Conservation (phyloP, 305 asterid genomes). For the Rubia tinctorum region DNA sequence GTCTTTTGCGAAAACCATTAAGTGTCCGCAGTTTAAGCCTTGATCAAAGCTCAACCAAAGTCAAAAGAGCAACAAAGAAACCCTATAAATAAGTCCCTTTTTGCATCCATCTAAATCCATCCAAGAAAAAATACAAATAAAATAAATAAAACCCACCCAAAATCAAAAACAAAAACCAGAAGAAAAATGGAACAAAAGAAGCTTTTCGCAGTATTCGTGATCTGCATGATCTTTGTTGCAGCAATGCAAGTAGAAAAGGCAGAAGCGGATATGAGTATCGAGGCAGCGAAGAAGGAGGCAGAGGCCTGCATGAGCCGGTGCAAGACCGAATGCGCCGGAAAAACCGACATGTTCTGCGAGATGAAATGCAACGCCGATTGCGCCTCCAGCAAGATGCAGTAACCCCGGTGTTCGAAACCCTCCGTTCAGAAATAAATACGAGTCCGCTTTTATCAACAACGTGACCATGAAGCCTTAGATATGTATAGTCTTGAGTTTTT, state of each 20-base stretch:
- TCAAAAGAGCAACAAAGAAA: too few relatives aligned
- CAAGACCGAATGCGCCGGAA: background rate
- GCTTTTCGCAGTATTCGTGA: background rate
- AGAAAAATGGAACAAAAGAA: background rate
- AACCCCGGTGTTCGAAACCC: background rate
- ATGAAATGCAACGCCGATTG: background rate
- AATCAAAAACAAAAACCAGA: too few relatives aligned
- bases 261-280: background rate
- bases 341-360: background rate
- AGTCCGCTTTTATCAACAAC: background rate
- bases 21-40: background rate
- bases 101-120: background rate
- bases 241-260: background rate
- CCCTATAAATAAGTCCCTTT: background rate
- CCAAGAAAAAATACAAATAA: background rate
- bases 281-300: background rate
- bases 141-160: too few relatives aligned
- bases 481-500: too few relatives aligned
- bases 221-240: background rate
- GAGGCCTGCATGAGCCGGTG: background rate
- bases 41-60: background rate
- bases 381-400: background rate
- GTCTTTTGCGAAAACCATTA: background rate
- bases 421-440: background rate
- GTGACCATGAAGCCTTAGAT: background rate